These are phyloP conservation scores for Pythium vanterpoolii DNA, from an alignment of 352 stramenopile genomes.

Conservation along the genomic window DNA sequence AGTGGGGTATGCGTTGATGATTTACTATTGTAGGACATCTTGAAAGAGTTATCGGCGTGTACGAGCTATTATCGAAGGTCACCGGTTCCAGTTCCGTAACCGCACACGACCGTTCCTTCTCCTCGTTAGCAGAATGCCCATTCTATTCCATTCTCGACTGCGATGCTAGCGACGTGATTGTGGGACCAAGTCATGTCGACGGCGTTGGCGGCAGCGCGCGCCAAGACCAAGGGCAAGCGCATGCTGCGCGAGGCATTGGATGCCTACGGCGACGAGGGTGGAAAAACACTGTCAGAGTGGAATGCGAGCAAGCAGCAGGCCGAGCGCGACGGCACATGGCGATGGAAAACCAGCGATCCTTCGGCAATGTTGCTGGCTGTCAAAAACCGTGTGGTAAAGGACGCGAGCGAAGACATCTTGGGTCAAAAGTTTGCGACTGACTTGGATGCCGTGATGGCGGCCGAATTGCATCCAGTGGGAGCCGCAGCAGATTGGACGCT, in stretches of 20 bases:
- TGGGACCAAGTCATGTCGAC: constrained; percentile 51
- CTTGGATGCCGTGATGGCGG: constrained; percentile 20
- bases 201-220: constrained; percentile 46
- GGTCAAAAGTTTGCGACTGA: constrained; percentile 13
- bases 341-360: constrained; percentile 24
- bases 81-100: neutral
- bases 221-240: constrained; percentile 66
- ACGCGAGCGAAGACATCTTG: constrained; percentile 1
- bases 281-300: constrained; percentile 27
- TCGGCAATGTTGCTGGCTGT: constrained; percentile 18
- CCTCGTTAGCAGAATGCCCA: too few species aligned
- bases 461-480: constrained; percentile 11
- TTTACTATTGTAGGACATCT: too few species aligned
- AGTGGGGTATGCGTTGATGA: too few species aligned
- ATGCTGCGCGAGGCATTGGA: constrained; percentile 58
- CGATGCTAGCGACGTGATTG: too few species aligned
- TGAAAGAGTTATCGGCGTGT: too few species aligned
- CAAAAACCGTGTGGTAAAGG: constrained; percentile 16
- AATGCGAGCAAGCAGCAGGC: constrained; percentile 30
- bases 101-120: neutral
- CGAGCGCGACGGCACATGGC: constrained; percentile 24
- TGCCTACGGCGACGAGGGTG: constrained; percentile 24
- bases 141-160: too few species aligned
- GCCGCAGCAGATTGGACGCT: neutral
- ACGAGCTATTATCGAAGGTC: neutral